Evolutionary conservation across 2,329 filamentous ascomycete genomes (phyloP).

Genomic region (Seiridium cupressi): DNA sequence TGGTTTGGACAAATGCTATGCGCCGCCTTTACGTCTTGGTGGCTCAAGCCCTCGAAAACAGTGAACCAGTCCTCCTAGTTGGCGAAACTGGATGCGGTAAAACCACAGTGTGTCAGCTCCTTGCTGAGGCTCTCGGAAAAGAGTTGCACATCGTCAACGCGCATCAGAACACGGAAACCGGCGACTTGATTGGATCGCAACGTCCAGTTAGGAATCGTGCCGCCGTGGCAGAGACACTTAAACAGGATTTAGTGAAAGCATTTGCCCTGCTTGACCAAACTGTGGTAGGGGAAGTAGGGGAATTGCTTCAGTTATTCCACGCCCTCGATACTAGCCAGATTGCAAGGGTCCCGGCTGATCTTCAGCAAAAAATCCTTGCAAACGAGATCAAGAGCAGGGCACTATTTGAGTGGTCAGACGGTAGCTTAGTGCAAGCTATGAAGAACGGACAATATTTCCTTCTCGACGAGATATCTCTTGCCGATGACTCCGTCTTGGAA

Average conservation of each 20-base stretch:
- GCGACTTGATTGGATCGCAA: constrained; percentile 94
- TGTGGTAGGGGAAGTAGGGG: constrained; percentile 44
- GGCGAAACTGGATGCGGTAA: constrained; percentile 98
- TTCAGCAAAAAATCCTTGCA: constrained; percentile 44
- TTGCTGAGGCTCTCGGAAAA: constrained; percentile 76
- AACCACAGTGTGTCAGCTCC: constrained; percentile 90
- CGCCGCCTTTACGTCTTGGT: constrained; percentile 86
- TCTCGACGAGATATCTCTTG: constrained; percentile 95
- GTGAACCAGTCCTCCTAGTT: constrained; percentile 90
- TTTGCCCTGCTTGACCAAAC: constrained; percentile 40
- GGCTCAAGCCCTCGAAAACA: constrained; percentile 79
- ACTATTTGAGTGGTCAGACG: constrained; percentile 95
- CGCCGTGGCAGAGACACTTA: constrained; percentile 65
- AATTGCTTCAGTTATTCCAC: constrained; percentile 60
- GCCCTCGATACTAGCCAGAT: constrained; percentile 42
- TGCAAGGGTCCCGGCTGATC: constrained; percentile 43
- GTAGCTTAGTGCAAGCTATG: constrained; percentile 92
- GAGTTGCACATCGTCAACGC: constrained; percentile 90
- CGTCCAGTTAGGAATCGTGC: constrained; percentile 84
- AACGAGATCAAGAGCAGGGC: constrained; percentile 69
- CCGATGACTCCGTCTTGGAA: constrained; percentile 95
- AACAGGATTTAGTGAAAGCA: constrained; percentile 54
- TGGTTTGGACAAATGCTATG: constrained; percentile 97
- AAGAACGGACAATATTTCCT: constrained; percentile 85
- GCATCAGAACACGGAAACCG: constrained; percentile 97